Percentiles rank a stretch among this genome's conserved stretches.
Conservation (phyloP, 495 filamentous ascomycete species). For the Parathielavia appendiculata region DNA sequence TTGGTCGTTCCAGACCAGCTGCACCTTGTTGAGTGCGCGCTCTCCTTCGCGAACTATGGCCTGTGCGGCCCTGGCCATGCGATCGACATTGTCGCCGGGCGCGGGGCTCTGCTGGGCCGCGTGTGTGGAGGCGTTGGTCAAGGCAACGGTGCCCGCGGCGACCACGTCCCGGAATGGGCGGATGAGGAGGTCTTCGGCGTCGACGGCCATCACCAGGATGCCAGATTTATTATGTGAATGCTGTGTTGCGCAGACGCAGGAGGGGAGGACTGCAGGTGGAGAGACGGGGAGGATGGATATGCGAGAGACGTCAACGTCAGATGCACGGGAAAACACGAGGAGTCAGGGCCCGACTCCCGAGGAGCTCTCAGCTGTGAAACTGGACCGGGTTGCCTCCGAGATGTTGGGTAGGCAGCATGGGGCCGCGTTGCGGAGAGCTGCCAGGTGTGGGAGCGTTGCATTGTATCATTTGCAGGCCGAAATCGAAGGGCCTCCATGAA, state of each 20-base stretch:
- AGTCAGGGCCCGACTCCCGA: too few species aligned
- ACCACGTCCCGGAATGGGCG: constrained; percentile 37
- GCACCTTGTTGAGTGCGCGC: constrained; percentile 31
- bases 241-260: neutral
- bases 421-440: neutral
- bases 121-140: constrained; percentile 31
- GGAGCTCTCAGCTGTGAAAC: too few species aligned
- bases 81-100: constrained; percentile 14
- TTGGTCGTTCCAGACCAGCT: constrained; percentile 34
- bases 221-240: neutral
- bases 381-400: too few species aligned
- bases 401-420: neutral
- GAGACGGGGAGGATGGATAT: neutral
- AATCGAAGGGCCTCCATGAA: too few species aligned
- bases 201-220: constrained; percentile 27
- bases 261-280: neutral
- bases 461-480: neutral
- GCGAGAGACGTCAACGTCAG: neutral
- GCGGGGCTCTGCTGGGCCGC: constrained; percentile 15
- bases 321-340: too few species aligned
- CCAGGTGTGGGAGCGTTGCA: neutral
- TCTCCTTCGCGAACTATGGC: constrained; percentile 34
- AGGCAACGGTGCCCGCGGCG: constrained; percentile 30
- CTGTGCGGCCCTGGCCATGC: constrained; percentile 30
- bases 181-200: constrained; percentile 36